These are phyloP conservation scores for Halteria grandinella DNA, from an alignment of 73 alveolate genomes.

Conservation along the genomic window DNA sequence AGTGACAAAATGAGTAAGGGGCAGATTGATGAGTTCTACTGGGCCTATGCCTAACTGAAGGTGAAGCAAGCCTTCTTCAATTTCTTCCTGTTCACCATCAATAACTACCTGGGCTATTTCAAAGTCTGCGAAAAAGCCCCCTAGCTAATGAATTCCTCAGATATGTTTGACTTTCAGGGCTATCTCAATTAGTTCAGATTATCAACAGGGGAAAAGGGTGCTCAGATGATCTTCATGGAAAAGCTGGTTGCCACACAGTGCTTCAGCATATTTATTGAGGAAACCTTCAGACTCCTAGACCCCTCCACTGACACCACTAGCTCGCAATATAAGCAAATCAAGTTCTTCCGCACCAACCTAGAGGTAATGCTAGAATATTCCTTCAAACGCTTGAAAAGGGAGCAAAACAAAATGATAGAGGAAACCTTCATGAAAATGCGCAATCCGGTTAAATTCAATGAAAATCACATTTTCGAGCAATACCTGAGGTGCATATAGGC, in stretches of 20 bases:
- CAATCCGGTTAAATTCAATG: conserved; percentile 44
- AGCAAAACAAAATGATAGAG: conserved; percentile 36
- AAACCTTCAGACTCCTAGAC: conserved; percentile 21
- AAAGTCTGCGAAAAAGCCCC: background rate
- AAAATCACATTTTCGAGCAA: conserved; percentile 1
- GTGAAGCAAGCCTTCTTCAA: conserved; percentile 52
- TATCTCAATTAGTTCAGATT: conserved; percentile 29
- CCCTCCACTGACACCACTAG: background rate
- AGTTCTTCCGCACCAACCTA: conserved; percentile 50
- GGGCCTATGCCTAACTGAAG: conserved; percentile 50
- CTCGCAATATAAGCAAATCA: too few relatives aligned
- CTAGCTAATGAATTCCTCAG: too few relatives aligned
- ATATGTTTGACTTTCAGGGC: conserved; percentile 52
- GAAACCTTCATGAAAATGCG: conserved; percentile 2
- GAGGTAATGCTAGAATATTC: conserved; percentile 42
- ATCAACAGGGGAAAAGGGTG: background rate
- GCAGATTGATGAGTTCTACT: conserved; percentile 50
- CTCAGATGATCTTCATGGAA: too few relatives aligned
- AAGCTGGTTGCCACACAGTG: conserved; percentile 35
- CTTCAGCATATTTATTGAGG: conserved; percentile 55
- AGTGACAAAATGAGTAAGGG: conserved; percentile 4
- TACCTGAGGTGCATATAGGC: conserved; percentile 10
- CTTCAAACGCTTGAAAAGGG: conserved; percentile 40
- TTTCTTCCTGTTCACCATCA: conserved; percentile 58
- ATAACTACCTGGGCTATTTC: conserved; percentile 50